These are phyloP conservation scores for Pistacia vera DNA, from an alignment of 345 rosid species.

Conservation along the genomic window DNA sequence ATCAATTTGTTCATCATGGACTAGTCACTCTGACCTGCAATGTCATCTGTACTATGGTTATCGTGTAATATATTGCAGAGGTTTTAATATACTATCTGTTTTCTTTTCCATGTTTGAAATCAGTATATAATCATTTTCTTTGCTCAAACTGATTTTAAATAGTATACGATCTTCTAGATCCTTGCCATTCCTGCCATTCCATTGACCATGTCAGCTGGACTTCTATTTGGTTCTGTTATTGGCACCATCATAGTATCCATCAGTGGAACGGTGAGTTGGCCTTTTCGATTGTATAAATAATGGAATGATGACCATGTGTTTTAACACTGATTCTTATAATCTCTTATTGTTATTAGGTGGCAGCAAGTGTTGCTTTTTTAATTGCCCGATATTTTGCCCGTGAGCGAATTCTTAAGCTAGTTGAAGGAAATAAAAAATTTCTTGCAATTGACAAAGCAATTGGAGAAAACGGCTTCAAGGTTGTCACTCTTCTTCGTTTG, in stretches of 20 bases:
- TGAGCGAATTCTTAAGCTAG: constrained; percentile 89
- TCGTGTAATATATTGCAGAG: not conserved
- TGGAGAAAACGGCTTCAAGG: constrained; percentile 92
- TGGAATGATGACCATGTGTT: constrained; percentile 2
- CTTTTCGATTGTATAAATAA: not conserved
- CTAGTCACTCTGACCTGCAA: not conserved
- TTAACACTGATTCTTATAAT: constrained; percentile 19
- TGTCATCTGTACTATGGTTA: not conserved
- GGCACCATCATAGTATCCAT: constrained; percentile 98
- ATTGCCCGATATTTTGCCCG: constrained; percentile 99
- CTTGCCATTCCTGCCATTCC: constrained; percentile 97
- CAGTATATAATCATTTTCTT: not conserved
- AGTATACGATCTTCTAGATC: constrained; percentile 44
- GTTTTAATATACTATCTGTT: not conserved
- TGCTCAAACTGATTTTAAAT: constrained; percentile 17
- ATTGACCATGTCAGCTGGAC: constrained; percentile 98
- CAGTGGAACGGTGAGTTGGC: constrained; percentile 85
- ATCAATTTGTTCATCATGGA: not conserved
- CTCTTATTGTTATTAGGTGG: constrained; percentile 56
- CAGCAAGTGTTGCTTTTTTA: constrained; percentile 90
- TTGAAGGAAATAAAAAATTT: constrained; percentile 93
- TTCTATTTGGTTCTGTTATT: constrained; percentile 82
- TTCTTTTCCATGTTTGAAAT: not conserved
- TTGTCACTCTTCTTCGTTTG: constrained; percentile 88
- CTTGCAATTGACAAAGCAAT: constrained; percentile 97